These are phyloP conservation scores for Pythium brassicae DNA, from an alignment of 352 stramenopile genomes.

Conservation along the genomic window DNA sequence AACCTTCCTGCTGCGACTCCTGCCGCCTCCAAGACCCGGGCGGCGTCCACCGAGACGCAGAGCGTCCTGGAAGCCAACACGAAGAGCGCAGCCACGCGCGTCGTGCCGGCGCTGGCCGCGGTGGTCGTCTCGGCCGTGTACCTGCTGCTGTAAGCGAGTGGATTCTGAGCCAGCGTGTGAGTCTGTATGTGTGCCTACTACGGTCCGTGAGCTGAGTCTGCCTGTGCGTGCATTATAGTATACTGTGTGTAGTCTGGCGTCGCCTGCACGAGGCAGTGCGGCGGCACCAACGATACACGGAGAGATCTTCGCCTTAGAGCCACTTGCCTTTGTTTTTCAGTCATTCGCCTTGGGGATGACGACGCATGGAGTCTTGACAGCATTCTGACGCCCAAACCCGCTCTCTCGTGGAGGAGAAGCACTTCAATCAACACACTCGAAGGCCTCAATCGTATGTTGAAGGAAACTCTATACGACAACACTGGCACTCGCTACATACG, in stretches of 20 bases:
- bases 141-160: slow-evolving; percentile 33
- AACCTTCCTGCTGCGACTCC: slow-evolving; percentile 15
- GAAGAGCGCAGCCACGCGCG: slow-evolving; percentile 25
- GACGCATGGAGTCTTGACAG: too few relatives aligned
- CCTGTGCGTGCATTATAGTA: background rate
- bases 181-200: slow-evolving; percentile 2
- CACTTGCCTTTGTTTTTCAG: background rate
- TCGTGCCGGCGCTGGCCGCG: slow-evolving; percentile 22
- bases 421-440: too few relatives aligned
- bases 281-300: background rate
- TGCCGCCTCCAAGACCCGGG: slow-evolving; percentile 14
- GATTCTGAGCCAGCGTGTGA: background rate
- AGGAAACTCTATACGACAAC: too few relatives aligned
- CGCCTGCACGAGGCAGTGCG: background rate
- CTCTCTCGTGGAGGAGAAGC: too few relatives aligned
- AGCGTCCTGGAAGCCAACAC: slow-evolving; percentile 30
- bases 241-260: background rate
- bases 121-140: slow-evolving; percentile 34
- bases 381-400: too few relatives aligned
- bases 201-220: background rate
- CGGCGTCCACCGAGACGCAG: slow-evolving; percentile 13
- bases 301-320: background rate
- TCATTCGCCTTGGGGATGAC: background rate
- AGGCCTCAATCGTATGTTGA: too few relatives aligned
- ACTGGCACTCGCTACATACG: too few relatives aligned